Percentiles rank a stretch among this genome's conserved stretches.
Conservation (phyloP, 345 rosid genomes). For the Balakata baccata region DNA sequence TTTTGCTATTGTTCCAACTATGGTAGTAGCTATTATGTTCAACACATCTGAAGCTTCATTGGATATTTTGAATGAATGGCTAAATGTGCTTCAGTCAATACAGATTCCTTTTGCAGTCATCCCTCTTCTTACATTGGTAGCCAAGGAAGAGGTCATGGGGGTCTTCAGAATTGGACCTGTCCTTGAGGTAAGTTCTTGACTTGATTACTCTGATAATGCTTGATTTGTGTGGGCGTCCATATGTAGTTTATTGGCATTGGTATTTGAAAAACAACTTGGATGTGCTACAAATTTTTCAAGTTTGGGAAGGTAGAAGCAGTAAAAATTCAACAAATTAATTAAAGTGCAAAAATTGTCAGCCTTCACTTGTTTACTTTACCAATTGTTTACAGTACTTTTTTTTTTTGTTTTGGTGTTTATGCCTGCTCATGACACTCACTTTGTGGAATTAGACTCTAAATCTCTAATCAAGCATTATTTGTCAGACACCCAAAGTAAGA, state of each 20-base stretch:
- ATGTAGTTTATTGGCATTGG: not conserved
- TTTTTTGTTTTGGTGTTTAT: too few relatives aligned
- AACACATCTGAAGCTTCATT: conserved; percentile 76
- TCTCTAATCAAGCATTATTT: too few relatives aligned
- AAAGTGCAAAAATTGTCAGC: not conserved
- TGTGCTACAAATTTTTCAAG: not conserved
- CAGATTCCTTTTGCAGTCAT: conserved; percentile 94
- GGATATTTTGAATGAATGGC: conserved; percentile 89
- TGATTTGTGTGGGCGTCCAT: conserved; percentile 6
- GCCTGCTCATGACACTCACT: too few relatives aligned
- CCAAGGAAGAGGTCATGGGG: conserved; percentile 84
- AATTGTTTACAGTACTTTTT: too few relatives aligned
- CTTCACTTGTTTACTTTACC: too few relatives aligned
- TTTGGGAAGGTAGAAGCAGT: not conserved
- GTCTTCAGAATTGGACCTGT: conserved; percentile 65
- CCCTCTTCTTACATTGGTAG: conserved; percentile 86
- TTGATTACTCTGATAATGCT: conserved; percentile 9
- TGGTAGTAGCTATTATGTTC: conserved; percentile 69
- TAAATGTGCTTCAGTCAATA: conserved; percentile 93
- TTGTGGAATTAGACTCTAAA: too few relatives aligned
- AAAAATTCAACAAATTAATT: not conserved
- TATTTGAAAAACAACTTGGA: not conserved
- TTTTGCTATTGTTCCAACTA: conserved; percentile 86
- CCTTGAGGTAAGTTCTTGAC: conserved; percentile 53
- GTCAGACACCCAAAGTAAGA: too few relatives aligned